Evolutionary conservation across 129 eudicot genomes (phyloP).

Genomic region (Dittrichia graveolens): DNA sequence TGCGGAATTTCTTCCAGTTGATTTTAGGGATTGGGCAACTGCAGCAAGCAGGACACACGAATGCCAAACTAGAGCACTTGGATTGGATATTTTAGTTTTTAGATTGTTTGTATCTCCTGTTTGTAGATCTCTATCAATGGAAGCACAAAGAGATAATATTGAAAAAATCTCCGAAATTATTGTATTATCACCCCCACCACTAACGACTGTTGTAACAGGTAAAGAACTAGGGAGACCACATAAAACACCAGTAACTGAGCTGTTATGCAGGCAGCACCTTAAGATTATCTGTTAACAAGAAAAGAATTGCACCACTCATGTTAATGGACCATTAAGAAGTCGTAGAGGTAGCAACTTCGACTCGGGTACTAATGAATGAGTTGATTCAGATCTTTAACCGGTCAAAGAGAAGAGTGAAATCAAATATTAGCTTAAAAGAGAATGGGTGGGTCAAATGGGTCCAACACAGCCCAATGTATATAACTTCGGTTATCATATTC

Average conservation of each 20-base stretch:
- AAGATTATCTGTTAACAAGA: slow-evolving; percentile 66
- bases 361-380: not conserved
- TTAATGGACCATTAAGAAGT: too few relatives aligned
- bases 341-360: too few relatives aligned
- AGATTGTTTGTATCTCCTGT: slow-evolving; percentile 56
- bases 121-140: slow-evolving; percentile 57
- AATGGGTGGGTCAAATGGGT: not conserved
- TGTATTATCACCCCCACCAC: slow-evolving; percentile 96
- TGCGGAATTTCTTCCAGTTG: slow-evolving; percentile 82
- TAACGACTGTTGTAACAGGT: slow-evolving; percentile 92
- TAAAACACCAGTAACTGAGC: slow-evolving; percentile 56
- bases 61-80: slow-evolving; percentile 58
- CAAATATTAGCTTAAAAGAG: not conserved
- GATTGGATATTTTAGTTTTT: slow-evolving; percentile 56
- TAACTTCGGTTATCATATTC: not conserved
- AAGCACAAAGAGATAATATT: slow-evolving; percentile 67
- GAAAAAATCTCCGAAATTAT: slow-evolving; percentile 87
- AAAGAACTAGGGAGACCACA: slow-evolving; percentile 95
- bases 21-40: slow-evolving; percentile 77
- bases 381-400: not conserved
- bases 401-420: not conserved
- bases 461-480: not conserved
- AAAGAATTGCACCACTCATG: not conserved
- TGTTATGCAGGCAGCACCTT: slow-evolving; percentile 83
- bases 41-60: slow-evolving; percentile 74